Percentiles rank a stretch among this genome's conserved stretches.
Evolutionary conservation across 2,329 filamentous ascomycete species (phyloP).

Genomic region (Pezicula radicicola): DNA sequence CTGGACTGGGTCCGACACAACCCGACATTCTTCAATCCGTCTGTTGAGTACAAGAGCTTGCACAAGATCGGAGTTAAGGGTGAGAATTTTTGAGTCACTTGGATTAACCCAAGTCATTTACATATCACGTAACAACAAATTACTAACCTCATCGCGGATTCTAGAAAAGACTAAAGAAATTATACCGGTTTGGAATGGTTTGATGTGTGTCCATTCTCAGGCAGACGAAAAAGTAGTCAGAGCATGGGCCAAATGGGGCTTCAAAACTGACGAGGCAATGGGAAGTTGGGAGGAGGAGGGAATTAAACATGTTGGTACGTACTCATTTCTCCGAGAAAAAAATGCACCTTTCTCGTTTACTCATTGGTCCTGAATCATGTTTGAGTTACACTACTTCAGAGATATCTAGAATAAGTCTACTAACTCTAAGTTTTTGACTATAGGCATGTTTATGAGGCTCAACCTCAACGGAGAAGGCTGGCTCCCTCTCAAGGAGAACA

Average conservation of each 20-base stretch:
- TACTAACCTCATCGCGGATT: no score
- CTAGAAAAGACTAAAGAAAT: slow-evolving; percentile 28
- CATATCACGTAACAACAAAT: no score
- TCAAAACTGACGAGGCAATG: slow-evolving; percentile 68
- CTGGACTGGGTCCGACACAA: slow-evolving; percentile 66
- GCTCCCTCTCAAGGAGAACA: no score
- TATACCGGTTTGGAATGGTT: slow-evolving; percentile 67
- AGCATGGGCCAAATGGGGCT: slow-evolving; percentile 71
- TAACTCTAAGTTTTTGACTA: no score
- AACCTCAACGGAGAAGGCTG: slow-evolving; percentile 20
- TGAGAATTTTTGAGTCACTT: no score
- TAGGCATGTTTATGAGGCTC: slow-evolving; percentile 65
- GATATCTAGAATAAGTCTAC: no score
- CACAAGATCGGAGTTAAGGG: slow-evolving; percentile 33
- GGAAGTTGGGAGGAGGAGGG: slow-evolving; percentile 82
- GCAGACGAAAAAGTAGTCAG: slow-evolving; percentile 52
- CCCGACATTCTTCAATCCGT: slow-evolving; percentile 47
- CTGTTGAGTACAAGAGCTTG: slow-evolving; percentile 39
- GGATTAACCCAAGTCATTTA: no score
- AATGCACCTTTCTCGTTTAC: no score
- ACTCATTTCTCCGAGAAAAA: no score
- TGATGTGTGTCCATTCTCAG: slow-evolving; percentile 80
- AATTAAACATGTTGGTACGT: slow-evolving; percentile 67
- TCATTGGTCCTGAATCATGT: no score
- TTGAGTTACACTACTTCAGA: no score